These are phyloP conservation scores for Cordia subcordata DNA, from an alignment of 257 asterid genomes.

Conservation along the genomic window DNA sequence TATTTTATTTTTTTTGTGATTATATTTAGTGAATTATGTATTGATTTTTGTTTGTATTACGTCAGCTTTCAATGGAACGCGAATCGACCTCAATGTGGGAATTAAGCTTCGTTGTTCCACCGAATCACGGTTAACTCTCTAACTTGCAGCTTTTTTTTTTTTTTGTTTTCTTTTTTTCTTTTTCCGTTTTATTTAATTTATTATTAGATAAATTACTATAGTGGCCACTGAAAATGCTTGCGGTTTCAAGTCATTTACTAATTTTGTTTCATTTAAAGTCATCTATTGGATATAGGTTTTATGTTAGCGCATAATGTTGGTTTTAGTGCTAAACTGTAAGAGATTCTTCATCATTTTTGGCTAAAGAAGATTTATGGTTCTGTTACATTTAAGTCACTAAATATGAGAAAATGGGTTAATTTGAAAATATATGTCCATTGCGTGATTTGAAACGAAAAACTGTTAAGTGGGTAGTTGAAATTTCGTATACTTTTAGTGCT, in stretches of 20 bases:
- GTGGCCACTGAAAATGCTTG: not conserved
- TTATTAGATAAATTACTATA: no score
- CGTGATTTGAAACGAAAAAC: no score
- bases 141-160: not conserved
- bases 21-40: not conserved
- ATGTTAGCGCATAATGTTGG: no score
- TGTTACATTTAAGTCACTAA: no score
- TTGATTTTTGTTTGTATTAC: not conserved
- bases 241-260: not conserved
- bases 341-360: no score
- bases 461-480: no score
- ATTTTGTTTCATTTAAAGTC: not conserved
- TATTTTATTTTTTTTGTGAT: not conserved
- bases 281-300: not conserved
- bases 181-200: no score
- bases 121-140: slow-evolving; percentile 41
- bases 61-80: slow-evolving; percentile 88
- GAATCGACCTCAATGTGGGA: slow-evolving; percentile 94
- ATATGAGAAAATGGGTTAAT: no score
- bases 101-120: slow-evolving; percentile 90
- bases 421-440: no score
- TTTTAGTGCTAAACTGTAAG: no score
- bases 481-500: no score
- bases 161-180: not conserved
- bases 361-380: not conserved